A percentile compares a stretch with the other conserved stretches of the same genome.
Conservation (phyloP, 345 rosid genomes). For the Arabidopsis arenosa region DNA sequence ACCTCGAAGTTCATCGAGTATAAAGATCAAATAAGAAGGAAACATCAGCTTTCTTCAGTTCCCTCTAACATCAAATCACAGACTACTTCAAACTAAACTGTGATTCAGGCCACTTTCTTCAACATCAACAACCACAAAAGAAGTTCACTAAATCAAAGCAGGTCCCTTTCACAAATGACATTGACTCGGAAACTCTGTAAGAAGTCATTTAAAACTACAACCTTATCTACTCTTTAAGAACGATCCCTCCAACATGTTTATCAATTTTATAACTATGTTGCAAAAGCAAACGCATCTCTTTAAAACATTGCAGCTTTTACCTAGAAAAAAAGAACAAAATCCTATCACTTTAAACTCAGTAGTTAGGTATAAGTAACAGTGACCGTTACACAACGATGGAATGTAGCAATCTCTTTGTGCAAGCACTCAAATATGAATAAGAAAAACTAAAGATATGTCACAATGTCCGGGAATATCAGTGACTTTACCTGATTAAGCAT, state of each 20-base stretch:
- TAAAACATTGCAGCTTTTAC: neutral
- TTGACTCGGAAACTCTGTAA: neutral
- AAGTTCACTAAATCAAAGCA: neutral
- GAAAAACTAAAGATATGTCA: neutral
- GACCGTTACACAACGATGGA: neutral
- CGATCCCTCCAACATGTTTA: neutral
- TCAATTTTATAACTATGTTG: neutral
- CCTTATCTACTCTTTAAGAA: neutral
- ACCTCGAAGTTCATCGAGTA: no score
- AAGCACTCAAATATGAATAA: neutral
- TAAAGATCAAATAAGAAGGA: neutral
- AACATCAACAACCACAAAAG: neutral
- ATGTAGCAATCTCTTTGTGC: constrained; percentile 10
- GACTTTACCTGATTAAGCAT: constrained; percentile 94
- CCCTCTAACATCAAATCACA: neutral
- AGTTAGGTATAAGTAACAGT: neutral
- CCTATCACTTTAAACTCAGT: neutral
- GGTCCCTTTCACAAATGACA: neutral
- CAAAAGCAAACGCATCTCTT: constrained; percentile 1
- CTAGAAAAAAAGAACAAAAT: neutral
- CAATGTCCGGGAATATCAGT: neutral
- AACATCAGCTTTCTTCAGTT: neutral
- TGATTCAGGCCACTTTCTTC: neutral
- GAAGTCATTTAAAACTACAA: neutral
- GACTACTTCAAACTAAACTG: neutral